phyloP scores from a whole-genome alignment of 2,329 filamentous ascomycete genomes.

The Alternaria metachromatica region DNA sequence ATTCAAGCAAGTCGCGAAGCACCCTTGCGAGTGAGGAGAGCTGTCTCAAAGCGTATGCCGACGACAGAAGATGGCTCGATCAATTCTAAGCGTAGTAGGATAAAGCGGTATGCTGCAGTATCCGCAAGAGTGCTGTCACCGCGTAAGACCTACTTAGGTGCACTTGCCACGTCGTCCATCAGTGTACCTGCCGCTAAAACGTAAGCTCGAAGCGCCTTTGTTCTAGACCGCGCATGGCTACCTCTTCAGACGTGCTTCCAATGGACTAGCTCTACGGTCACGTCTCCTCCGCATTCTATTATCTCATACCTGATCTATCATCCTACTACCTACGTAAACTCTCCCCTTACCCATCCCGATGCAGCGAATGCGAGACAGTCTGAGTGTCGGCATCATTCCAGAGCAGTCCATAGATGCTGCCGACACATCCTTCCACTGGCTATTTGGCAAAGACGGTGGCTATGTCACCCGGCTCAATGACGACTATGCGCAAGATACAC shows the following conservation, averaged over 20 bases:
- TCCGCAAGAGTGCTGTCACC: not conserved
- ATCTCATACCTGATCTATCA: not conserved
- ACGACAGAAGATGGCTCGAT: not conserved
- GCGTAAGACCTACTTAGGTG: not conserved
- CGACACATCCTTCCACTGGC: conserved; percentile 7
- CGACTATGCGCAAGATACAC: not conserved
- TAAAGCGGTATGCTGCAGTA: not conserved
- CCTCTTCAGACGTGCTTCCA: not conserved
- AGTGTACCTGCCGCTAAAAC: not conserved
- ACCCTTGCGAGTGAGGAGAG: not conserved
- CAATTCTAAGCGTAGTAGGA: not conserved
- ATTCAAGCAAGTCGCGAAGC: not conserved
- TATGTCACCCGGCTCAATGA: conserved; percentile 2
- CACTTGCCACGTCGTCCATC: not conserved
- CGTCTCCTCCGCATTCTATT: not conserved
- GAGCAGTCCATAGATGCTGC: conserved; percentile 4
- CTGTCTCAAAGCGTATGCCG: not conserved
- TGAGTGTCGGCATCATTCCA: conserved; percentile 17
- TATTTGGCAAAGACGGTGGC: conserved; percentile 9
- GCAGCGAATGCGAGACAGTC: conserved; percentile 3
- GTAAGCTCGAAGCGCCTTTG: not conserved
- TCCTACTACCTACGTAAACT: not conserved
- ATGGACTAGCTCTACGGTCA: not conserved
- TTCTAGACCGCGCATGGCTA: not conserved
- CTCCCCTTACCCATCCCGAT: not conserved